Evolutionary conservation across 352 stramenopile genomes (phyloP).

Genomic region (Globisporangium orthogonon): DNA sequence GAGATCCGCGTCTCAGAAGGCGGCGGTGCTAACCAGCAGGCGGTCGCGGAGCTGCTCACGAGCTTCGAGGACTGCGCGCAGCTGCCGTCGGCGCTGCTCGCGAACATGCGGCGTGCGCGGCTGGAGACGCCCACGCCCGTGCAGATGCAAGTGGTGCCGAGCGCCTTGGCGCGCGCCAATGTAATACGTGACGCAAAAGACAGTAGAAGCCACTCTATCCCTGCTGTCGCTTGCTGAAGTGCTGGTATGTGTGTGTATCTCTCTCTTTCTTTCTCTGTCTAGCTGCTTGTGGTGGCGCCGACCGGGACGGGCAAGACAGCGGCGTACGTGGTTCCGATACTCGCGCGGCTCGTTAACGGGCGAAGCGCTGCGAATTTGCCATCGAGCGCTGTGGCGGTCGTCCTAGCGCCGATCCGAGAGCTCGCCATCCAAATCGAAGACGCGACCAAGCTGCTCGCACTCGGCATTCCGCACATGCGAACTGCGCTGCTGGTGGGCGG

Average conservation of each 20-base stretch:
- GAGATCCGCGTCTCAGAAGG: conserved; percentile 22
- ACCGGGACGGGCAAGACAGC: conserved; percentile 73
- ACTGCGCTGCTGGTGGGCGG: conserved; percentile 63
- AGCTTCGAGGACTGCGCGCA: conserved; percentile 12
- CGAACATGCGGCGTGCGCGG: conserved; percentile 28
- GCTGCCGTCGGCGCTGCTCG: conserved; percentile 24
- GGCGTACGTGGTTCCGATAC: conserved; percentile 51
- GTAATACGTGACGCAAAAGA: conserved; percentile 12
- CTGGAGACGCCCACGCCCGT: conserved; percentile 52
- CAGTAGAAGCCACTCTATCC: not conserved
- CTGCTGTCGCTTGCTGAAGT: not conserved
- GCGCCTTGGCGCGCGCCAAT: conserved; percentile 28
- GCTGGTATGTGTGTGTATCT: not conserved
- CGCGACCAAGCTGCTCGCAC: conserved; percentile 47
- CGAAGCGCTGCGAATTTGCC: not conserved
- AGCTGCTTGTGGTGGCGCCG: conserved; percentile 52
- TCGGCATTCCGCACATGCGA: conserved; percentile 50
- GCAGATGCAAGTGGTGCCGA: conserved; percentile 73
- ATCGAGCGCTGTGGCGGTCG: conserved; percentile 21
- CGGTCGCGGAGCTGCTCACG: conserved; percentile 3
- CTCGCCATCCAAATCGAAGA: conserved; percentile 70
- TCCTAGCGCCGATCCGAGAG: conserved; percentile 64
- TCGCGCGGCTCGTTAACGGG: conserved; percentile 28
- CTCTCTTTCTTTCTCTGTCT: conserved; percentile 1
- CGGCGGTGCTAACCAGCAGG: not conserved